A percentile compares a stretch with the other conserved stretches of the same genome.
Conservation (phyloP, 257 asterid genomes). For the Nicotiana undulata region DNA sequence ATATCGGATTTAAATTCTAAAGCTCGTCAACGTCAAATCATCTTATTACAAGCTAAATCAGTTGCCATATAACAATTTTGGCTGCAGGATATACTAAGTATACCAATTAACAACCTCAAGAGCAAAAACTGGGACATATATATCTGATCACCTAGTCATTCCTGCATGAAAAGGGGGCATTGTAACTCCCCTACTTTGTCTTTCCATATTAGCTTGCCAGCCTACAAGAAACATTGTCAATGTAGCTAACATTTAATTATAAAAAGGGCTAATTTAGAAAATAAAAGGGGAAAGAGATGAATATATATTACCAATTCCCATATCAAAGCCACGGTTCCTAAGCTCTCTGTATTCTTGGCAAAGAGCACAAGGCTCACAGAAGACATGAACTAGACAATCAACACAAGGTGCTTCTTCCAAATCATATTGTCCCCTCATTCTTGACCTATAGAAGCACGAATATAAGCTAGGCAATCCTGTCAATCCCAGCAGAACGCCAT, state of each 20-base stretch:
- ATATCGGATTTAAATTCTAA: background rate
- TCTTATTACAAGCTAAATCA: background rate
- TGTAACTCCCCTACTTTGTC: conserved; percentile 9
- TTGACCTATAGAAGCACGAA: conserved; percentile 18
- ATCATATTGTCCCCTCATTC: conserved; percentile 20
- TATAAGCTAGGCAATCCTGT: conserved; percentile 17
- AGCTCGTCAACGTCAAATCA: background rate
- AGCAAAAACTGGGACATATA: background rate
- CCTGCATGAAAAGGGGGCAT: conserved; percentile 9
- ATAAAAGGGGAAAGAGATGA: too few relatives aligned
- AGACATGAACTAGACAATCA: conserved; percentile 19
- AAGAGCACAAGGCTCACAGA: conserved; percentile 20
- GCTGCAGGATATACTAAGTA: background rate
- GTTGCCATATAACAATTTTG: background rate
- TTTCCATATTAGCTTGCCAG: conserved; percentile 19
- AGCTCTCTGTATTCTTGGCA: conserved; percentile 28
- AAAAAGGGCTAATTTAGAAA: too few relatives aligned
- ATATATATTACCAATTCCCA: conserved; percentile 12
- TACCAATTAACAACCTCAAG: background rate
- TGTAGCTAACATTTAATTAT: background rate
- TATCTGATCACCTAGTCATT: conserved; percentile 8
- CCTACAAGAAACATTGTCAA: background rate
- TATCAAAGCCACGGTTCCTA: conserved; percentile 21
- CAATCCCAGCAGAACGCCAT: background rate
- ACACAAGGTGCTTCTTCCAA: conserved; percentile 17